Percentiles rank a stretch among this genome's conserved stretches.
Evolutionary conservation across 768 basidiomycete genomes (phyloP).

Genomic region (Dendrothele bispora): DNA sequence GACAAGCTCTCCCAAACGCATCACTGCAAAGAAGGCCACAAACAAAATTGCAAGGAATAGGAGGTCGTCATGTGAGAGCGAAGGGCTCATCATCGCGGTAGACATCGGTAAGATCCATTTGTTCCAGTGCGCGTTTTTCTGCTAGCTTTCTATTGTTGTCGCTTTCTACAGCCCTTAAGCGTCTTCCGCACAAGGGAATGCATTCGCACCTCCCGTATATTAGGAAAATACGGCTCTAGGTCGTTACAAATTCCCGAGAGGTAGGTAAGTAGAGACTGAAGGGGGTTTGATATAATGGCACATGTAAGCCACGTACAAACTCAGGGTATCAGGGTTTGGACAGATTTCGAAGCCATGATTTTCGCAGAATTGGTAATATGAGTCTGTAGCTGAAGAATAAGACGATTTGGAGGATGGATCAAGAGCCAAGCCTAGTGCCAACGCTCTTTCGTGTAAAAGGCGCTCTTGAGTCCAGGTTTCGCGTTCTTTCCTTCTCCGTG

Average conservation of each 20-base stretch:
- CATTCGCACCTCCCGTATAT: conserved; percentile 21
- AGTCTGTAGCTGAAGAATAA: conserved; percentile 32
- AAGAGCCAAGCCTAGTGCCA: conserved; percentile 23
- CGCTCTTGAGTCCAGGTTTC: conserved; percentile 33
- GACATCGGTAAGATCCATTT: too few species aligned
- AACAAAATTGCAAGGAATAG: too few species aligned
- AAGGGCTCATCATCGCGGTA: too few species aligned
- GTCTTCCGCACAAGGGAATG: conserved; percentile 26
- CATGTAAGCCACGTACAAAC: conserved; percentile 36
- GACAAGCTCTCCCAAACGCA: too few species aligned
- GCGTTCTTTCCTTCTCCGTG: too few species aligned
- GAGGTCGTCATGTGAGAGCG: too few species aligned
- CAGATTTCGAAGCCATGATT: conserved; percentile 25
- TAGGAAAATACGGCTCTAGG: conserved; percentile 34
- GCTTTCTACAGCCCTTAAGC: conserved; percentile 29
- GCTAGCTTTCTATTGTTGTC: too few species aligned
- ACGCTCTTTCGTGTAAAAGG: conserved; percentile 24
- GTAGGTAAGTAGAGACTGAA: conserved; percentile 34
- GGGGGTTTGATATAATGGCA: conserved; percentile 32
- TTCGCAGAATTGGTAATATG: conserved; percentile 28
- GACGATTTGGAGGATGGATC: conserved; percentile 13
- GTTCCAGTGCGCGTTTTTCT: too few species aligned
- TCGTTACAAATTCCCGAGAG: conserved; percentile 40
- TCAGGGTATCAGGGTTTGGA: conserved; percentile 33
- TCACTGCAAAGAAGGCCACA: too few species aligned